These are phyloP conservation scores for Nemania abortiva DNA, from an alignment of 2,329 filamentous ascomycete genomes.

Conservation along the genomic window DNA sequence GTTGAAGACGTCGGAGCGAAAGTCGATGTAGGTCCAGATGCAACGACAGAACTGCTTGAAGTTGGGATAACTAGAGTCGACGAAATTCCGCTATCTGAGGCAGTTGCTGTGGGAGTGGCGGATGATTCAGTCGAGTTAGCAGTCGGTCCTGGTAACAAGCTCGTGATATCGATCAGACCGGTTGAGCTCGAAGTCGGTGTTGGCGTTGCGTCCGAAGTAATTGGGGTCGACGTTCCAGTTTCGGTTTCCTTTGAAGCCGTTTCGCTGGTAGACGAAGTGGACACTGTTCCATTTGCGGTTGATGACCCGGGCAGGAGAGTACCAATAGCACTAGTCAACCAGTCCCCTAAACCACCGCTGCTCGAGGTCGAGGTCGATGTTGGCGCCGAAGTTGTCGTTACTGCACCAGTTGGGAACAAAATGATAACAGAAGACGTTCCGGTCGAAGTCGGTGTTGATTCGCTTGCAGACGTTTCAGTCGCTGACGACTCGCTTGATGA, in stretches of 20 bases:
- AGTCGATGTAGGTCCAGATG: constrained; percentile 34
- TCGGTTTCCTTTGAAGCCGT: constrained; percentile 17
- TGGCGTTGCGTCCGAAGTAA: constrained; percentile 19
- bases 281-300: constrained; percentile 22
- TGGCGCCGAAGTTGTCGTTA: constrained; percentile 38
- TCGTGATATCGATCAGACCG: constrained; percentile 25
- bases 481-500: background rate
- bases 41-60: constrained; percentile 22
- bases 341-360: constrained; percentile 42
- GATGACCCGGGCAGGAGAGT: constrained; percentile 23
- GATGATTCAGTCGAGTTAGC: constrained; percentile 39
- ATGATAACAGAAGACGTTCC: constrained; percentile 42
- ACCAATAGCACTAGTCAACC: constrained; percentile 34
- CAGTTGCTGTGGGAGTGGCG: constrained; percentile 31
- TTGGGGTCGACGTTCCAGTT: background rate
- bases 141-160: constrained; percentile 26
- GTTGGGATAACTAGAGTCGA: constrained; percentile 3
- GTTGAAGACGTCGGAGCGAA: constrained; percentile 28
- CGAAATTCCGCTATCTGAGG: background rate
- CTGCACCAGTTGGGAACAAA: constrained; percentile 48
- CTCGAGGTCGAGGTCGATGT: constrained; percentile 36
- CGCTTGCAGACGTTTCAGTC: background rate
- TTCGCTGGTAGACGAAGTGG: constrained; percentile 17
- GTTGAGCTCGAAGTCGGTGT: constrained; percentile 27
- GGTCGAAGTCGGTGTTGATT: background rate